Base-by-base conservation (phyloP, 768 basidiomycete species). In the Leccinellum albellum region DNA sequence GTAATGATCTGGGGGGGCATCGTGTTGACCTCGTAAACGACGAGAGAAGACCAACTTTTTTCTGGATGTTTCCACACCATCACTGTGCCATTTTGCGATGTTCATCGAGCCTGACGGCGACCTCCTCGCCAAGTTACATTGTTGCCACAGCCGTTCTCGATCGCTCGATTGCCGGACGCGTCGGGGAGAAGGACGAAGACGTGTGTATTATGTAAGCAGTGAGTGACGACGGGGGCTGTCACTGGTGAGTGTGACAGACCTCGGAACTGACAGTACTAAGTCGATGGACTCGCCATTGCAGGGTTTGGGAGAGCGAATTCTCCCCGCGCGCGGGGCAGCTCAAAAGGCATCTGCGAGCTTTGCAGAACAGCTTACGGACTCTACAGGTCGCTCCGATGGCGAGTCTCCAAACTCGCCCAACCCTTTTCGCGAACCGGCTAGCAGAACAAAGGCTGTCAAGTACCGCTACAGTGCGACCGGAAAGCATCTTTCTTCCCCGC, bases 321-420 rank as follows among this genome's bases (percentile, higher is more conserved):
- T 66, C 9, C 71, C 74, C 7, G 53, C 61, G 29, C 75, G 76
- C 8, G 68, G 66, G 24, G 74, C 76, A 3, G 76, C 75, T 0
- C 52, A 65, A 49, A 66, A 61, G 21, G 77, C 77, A 46, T 54
- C 62, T 2, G 69, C 64, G 4, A 66, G 59, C 53, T 66, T 79
- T 57, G 62, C 69, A 46, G 68, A 62, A 10, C 76, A 78, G 44
- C 67, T 71, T 33, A 63, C 61, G 17, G 60, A 69, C 65, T 64
- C 67, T 20, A 54, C 67, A 37, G 55, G 54, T 51, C 60, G 58
- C 46, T 62, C 71, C 21, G 71, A 73, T 21, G 57, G 37, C 28
- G 71, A 64, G 37, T 50, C 61, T 4, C 56, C 63, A 0, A 26
- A 55, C 0, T 31, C 66, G 4, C 60, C 64, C 15, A 64, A 61